Conservation (phyloP, 2,329 filamentous ascomycete genomes). For the Helminthosporium solani region DNA sequence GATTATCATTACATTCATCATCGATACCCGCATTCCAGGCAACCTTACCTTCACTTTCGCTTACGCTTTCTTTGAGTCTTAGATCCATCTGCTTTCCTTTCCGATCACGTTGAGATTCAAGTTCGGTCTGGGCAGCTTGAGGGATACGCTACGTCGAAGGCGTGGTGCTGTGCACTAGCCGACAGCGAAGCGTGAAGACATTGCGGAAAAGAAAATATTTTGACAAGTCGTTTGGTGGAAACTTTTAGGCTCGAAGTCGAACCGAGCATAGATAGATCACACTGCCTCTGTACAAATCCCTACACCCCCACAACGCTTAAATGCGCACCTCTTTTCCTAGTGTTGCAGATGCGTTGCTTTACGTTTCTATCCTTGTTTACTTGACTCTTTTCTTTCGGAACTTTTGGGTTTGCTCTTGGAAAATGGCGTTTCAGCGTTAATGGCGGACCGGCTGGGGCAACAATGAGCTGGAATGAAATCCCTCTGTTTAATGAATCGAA, state of each 20-base stretch:
- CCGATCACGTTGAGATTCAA: conserved; percentile 21
- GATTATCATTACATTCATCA: conserved; percentile 20
- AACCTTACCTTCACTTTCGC: conserved; percentile 12
- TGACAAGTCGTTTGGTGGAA: too few species aligned
- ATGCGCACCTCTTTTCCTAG: not conserved
- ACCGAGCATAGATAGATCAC: not conserved
- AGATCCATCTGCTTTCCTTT: conserved; percentile 14
- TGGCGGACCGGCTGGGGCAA: conserved; percentile 7
- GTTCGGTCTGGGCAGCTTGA: conserved; percentile 18
- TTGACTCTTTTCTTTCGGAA: not conserved
- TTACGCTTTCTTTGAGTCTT: conserved; percentile 31
- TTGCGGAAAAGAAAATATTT: not conserved
- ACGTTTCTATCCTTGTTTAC: not conserved
- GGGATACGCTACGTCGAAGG: conserved; percentile 4
- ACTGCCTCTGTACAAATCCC: conserved; percentile 1
- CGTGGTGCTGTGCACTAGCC: conserved; percentile 17
- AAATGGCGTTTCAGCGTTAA: conserved; percentile 1
- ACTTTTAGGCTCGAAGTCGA: not conserved
- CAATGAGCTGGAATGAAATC: conserved; percentile 11
- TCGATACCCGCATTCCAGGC: conserved; percentile 23
- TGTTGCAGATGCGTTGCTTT: not conserved
- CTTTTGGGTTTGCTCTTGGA: conserved; percentile 12
- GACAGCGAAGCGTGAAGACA: not conserved
- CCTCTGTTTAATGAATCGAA: conserved; percentile 32
- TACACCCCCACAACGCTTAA: not conserved